Conservation (phyloP, 805 yeast species). For the Metschnikowia lunata region DNA sequence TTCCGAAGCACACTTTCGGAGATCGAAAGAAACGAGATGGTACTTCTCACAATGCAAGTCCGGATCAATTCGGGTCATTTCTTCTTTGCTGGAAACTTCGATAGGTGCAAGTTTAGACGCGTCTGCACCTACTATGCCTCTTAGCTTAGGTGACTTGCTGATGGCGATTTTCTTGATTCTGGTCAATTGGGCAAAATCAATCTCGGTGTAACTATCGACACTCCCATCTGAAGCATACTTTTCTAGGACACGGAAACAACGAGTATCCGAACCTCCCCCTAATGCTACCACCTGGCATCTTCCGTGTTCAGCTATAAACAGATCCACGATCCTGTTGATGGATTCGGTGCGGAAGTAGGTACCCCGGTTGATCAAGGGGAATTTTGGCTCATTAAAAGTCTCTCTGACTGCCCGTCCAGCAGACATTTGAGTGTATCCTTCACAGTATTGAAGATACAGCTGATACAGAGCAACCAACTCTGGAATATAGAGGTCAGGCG, state of each 20-base stretch:
- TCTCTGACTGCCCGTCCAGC: conserved; percentile 38
- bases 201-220: conserved; percentile 43
- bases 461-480: conserved; percentile 33
- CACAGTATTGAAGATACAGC: conserved; percentile 34
- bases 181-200: conserved; percentile 58
- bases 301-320: conserved; percentile 32
- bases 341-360: conserved; percentile 58
- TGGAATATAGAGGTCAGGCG: conserved; percentile 34
- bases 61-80: conserved; percentile 22
- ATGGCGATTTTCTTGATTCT: conserved; percentile 50
- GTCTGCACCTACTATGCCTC: conserved; percentile 19
- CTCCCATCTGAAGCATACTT: conserved; percentile 11
- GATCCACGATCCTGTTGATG: conserved; percentile 44
- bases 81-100: conserved; percentile 15
- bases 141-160: conserved; percentile 24
- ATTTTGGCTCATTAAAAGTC: conserved; percentile 40
- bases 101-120: background rate
- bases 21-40: conserved; percentile 52
- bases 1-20: conserved; percentile 33
- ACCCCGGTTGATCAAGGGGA: conserved; percentile 69
- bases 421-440: conserved; percentile 36
- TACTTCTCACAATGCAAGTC: conserved; percentile 41
- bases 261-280: conserved; percentile 82
- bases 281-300: conserved; percentile 56
- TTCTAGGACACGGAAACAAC: conserved; percentile 50